Conservation (phyloP, 768 basidiomycete species). For the Suillus luteus region DNA sequence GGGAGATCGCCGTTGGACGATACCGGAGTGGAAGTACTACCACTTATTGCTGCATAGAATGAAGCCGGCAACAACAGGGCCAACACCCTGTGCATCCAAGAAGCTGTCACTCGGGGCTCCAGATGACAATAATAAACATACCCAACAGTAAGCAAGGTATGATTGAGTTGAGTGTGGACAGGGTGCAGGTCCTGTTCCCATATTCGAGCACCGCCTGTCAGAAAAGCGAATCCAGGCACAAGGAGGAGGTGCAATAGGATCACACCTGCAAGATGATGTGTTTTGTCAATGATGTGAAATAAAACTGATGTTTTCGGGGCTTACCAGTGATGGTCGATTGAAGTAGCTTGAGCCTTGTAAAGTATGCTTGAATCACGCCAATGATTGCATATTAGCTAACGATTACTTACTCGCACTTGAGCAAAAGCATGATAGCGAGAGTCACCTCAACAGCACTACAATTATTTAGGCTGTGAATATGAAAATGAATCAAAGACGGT, state of each 20-base stretch:
- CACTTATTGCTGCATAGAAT: slow-evolving; percentile 62
- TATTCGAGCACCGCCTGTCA: slow-evolving; percentile 70
- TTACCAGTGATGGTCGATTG: slow-evolving; percentile 72
- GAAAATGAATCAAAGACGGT: slow-evolving; percentile 2
- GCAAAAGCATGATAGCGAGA: slow-evolving; percentile 66
- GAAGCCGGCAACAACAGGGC: slow-evolving; percentile 65
- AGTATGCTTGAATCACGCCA: background rate
- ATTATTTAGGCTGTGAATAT: slow-evolving; percentile 1
- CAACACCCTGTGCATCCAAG: slow-evolving; percentile 49
- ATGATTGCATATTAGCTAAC: background rate
- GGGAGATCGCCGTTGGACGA: slow-evolving; percentile 15
- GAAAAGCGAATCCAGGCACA: slow-evolving; percentile 68
- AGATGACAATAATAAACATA: slow-evolving; percentile 28
- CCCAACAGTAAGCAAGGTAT: slow-evolving; percentile 70
- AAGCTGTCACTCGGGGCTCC: background rate
- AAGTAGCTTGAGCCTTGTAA: slow-evolving; percentile 54
- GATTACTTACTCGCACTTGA: slow-evolving; percentile 66
- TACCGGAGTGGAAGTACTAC: slow-evolving; percentile 28
- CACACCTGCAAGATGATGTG: slow-evolving; percentile 46
- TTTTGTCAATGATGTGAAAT: background rate
- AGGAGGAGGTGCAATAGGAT: slow-evolving; percentile 73
- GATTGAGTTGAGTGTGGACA: slow-evolving; percentile 65
- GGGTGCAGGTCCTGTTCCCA: slow-evolving; percentile 70
- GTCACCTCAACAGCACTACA: slow-evolving; percentile 69
- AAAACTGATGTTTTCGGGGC: background rate